Percentiles rank a stretch among this genome's conserved stretches.
phyloP scores from a whole-genome alignment of 371 early-diverging fungal genomes.

The Dinochytrium kinnereticum region DNA sequence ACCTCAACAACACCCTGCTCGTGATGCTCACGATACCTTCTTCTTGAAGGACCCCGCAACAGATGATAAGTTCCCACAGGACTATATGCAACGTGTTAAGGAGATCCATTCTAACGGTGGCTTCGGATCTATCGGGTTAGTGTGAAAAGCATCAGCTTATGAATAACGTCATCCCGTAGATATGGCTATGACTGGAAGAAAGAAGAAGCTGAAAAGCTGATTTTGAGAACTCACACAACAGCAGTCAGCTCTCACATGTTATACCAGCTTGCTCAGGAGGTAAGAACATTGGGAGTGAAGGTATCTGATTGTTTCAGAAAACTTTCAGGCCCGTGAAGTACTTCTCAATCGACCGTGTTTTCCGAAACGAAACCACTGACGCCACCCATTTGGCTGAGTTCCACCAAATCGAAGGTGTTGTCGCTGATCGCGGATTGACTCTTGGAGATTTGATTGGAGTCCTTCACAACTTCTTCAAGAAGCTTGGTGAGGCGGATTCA shows the following conservation, averaged over 20 bases:
- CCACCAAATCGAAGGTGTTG: constrained; percentile 99
- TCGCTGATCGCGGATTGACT: constrained; percentile 95
- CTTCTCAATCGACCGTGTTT: constrained; percentile 99
- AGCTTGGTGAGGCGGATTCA: constrained; percentile 78
- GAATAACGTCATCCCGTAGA: constrained; percentile 19
- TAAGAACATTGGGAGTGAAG: constrained; percentile 42
- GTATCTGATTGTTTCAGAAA: constrained; percentile 19
- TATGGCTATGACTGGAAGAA: constrained; percentile 93
- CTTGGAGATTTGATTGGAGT: constrained; percentile 98
- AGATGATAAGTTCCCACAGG: constrained; percentile 78
- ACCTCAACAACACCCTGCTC: constrained; percentile 99
- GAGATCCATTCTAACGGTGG: constrained; percentile 95
- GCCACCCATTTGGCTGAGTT: constrained; percentile 99
- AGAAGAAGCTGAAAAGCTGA: constrained; percentile 94
- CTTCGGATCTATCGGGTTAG: constrained; percentile 94
- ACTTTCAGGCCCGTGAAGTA: constrained; percentile 95
- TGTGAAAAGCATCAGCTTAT: not conserved
- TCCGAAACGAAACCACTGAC: constrained; percentile 99
- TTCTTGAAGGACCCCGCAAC: constrained; percentile 91
- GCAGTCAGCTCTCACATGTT: constrained; percentile 95
- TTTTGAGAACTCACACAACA: constrained; percentile 99
- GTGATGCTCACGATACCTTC: constrained; percentile 99
- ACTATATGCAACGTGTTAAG: constrained; percentile 91
- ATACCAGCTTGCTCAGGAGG: constrained; percentile 88
- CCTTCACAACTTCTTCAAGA: constrained; percentile 96